Conservation (phyloP, 352 stramenopile genomes). For the Pythium brachiatum region DNA sequence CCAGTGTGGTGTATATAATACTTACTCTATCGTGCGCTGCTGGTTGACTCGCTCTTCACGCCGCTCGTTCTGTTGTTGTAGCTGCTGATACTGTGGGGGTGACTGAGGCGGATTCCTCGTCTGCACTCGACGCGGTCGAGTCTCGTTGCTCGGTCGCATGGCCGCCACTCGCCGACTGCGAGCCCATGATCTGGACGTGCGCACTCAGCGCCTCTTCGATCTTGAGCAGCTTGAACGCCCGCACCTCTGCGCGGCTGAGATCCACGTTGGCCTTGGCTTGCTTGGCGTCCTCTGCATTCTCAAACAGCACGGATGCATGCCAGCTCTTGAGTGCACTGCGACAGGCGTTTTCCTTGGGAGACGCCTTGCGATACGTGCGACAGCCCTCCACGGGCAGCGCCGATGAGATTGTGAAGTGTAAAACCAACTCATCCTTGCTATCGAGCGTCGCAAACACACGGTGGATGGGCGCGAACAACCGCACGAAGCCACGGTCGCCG, state of each 20-base stretch:
- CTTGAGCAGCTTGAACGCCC: slow-evolving; percentile 74
- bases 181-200: slow-evolving; percentile 60
- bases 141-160: slow-evolving; percentile 17
- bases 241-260: slow-evolving; percentile 68
- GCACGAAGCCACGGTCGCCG: slow-evolving; percentile 42
- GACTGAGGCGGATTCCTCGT: neutral
- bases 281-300: slow-evolving; percentile 51
- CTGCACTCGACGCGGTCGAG: slow-evolving; percentile 25
- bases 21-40: slow-evolving; percentile 1
- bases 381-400: slow-evolving; percentile 53
- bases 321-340: slow-evolving; percentile 38
- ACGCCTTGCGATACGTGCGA: slow-evolving; percentile 50
- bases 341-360: slow-evolving; percentile 20
- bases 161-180: slow-evolving; percentile 12
- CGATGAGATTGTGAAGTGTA: slow-evolving; percentile 67
- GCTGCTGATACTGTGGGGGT: neutral
- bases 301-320: slow-evolving; percentile 69
- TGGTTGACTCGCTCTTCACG: neutral
- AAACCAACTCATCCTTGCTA: slow-evolving; percentile 63
- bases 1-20: neutral
- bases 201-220: slow-evolving; percentile 68
- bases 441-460: slow-evolving; percentile 70
- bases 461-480: slow-evolving; percentile 68
- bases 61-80: neutral
- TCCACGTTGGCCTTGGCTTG: slow-evolving; percentile 74